These are phyloP conservation scores for Trichoderma erinaceum DNA, from an alignment of 495 filamentous ascomycete species.

Conservation along the genomic window DNA sequence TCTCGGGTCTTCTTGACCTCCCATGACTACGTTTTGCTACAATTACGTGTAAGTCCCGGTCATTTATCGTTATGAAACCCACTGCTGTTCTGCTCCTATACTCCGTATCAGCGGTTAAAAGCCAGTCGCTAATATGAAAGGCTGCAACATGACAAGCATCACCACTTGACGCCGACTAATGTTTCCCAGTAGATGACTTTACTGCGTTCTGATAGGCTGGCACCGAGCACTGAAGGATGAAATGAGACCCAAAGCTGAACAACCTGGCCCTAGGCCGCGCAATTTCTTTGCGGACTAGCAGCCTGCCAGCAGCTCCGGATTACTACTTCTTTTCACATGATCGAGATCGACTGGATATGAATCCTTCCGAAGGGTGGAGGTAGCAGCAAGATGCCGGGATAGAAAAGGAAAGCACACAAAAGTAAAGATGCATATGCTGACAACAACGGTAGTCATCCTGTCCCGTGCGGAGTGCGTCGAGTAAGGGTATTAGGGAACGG, in stretches of 20 bases:
- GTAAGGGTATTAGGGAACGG: background rate
- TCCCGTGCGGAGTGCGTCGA: background rate
- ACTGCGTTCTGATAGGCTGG: background rate
- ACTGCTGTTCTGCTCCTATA: background rate
- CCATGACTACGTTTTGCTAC: too few species aligned
- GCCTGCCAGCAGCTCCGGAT: background rate
- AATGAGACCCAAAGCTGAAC: background rate
- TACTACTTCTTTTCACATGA: background rate
- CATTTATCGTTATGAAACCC: background rate
- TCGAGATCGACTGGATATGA: background rate
- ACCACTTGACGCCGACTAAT: background rate
- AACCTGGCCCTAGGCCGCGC: background rate
- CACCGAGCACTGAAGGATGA: background rate
- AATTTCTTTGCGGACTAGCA: conserved; percentile 9
- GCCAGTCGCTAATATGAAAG: background rate
- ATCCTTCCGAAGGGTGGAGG: background rate
- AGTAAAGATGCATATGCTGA: background rate
- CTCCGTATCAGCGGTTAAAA: background rate
- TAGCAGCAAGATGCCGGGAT: background rate
- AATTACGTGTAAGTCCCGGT: too few species aligned
- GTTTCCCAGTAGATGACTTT: background rate
- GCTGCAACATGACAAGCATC: background rate
- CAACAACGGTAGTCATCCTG: background rate
- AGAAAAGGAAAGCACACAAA: background rate
- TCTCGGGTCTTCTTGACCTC: too few species aligned